Percentiles rank a stretch among this genome's conserved stretches.
Evolutionary conservation across 306 rosid species (phyloP).

Genomic region (Cucumis sativus): Cucumber_9930_V3 NC_026656.2:24574501-24575000

Average conservation of each 20-base stretch:
- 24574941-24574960: no score
- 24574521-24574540: constrained; percentile 6
- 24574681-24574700: background rate
- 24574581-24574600: background rate
- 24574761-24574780: background rate
- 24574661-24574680: background rate
- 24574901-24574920: no score
- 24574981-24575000: no score
- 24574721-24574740: background rate
- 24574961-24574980: no score
- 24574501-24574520: background rate
- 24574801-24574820: no score
- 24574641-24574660: background rate
- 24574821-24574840: no score
- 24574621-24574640: background rate
- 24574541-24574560: background rate
- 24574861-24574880: no score
- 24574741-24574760: background rate
- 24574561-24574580: background rate
- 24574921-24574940: no score
- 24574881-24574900: no score
- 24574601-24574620: background rate
- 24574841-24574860: no score
- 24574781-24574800: background rate
- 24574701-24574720: background rate